Evolutionary conservation across 805 yeast genomes (phyloP), one percentile per base, ranked within the genome.

Genomic region (Clavispora santaluciae): DNA sequence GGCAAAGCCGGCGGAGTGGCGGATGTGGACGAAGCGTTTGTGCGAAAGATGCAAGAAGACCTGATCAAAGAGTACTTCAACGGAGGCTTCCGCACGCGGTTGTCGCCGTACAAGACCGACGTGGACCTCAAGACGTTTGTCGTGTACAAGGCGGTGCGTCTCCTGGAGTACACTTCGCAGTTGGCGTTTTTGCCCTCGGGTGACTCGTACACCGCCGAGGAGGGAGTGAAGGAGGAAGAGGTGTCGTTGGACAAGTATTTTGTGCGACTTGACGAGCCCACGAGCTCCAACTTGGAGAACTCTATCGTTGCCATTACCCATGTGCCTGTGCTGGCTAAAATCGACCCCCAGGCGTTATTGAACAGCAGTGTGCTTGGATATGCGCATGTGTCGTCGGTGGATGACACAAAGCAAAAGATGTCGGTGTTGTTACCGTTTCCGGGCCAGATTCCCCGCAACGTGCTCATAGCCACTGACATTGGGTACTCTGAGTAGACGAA

Each of bases 11-110:
- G 84, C 35, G 96, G 96, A 1, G 81, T 82, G 23, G 84, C 84
- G 7, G 86, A 85, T 22, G 72, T 76, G 22, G 91, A 84, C 44
- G 91, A 82, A 40, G 68, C 76, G 10, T 88, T 70, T 56, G 68
- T 72, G 26, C 72, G 98, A 54, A 77, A 81, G 26, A 40, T 75
- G 17, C 98, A 91, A 59, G 87, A 89, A 53, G 73, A 78, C 31
- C 69, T 83, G 5, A 88, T 91, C 40, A 79, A 80, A 56, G 95
- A 90, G 55, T 93, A 93, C 60, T 93, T 93, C 54, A 88, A 93
- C 56, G 99, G 99, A 2, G 75, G 76, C 5, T 63, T 72, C 15
- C 72, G 72, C 34, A 73, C 78, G 4, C 77, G 81, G 5, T 70
- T 93, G 39, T 83, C 95, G 15, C 98, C 99, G 2, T 90, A 81